These are phyloP conservation scores for Alnus glutinosa DNA, from an alignment of 306 rosid genomes.

Conservation along the genomic window DNA sequence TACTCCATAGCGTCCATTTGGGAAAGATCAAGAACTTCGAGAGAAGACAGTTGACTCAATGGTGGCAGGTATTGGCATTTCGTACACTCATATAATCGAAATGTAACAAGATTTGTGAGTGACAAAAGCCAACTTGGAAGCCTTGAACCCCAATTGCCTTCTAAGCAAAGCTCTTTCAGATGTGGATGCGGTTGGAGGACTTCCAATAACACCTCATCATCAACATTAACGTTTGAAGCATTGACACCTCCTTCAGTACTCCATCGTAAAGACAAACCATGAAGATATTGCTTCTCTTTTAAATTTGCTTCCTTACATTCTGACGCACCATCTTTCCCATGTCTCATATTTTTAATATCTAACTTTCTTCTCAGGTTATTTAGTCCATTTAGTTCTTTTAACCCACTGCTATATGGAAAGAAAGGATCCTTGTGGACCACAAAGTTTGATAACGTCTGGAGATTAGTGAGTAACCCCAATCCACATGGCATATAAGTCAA, in stretches of 20 bases:
- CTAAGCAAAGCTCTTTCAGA: neutral
- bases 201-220: neutral
- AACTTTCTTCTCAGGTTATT: no score
- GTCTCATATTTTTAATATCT: no score
- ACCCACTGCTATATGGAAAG: no score
- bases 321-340: no score
- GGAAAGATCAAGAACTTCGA: constrained; percentile 4
- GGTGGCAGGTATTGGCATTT: neutral
- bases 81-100: neutral
- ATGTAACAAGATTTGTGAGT: neutral
- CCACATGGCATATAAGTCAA: constrained; percentile 16
- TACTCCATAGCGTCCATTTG: neutral
- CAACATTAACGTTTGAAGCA: no score
- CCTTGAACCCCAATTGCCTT: neutral
- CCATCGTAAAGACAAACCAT: constrained; percentile 6
- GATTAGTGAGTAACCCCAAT: neutral
- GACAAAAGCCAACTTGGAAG: neutral
- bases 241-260: neutral
- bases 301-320: neutral
- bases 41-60: constrained; percentile 2
- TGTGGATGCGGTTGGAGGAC: neutral
- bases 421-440: neutral
- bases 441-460: constrained; percentile 20
- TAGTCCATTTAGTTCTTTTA: no score
- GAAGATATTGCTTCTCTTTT: neutral